These are phyloP conservation scores for Chalciporus sphaerocephalus DNA, from an alignment of 768 basidiomycete species.

Conservation along the genomic window DNA sequence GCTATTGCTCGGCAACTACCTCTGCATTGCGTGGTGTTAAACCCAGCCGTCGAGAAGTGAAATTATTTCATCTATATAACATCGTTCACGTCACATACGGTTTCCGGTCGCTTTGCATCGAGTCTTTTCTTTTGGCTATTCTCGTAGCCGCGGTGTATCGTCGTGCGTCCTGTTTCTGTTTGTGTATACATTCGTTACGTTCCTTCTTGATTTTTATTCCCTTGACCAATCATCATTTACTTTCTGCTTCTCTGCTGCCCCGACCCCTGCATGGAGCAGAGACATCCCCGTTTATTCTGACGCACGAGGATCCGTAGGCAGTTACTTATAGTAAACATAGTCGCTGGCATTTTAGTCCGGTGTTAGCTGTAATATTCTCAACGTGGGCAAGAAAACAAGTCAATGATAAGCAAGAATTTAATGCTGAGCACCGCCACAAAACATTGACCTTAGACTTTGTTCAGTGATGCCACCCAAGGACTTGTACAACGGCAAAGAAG, in stretches of 20 bases:
- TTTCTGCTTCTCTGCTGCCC: conserved; percentile 6
- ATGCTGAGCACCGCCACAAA: conserved; percentile 26
- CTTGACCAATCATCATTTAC: conserved; percentile 5
- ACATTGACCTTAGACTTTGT: neutral
- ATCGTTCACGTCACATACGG: conserved; percentile 27
- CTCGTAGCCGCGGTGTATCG: conserved; percentile 12
- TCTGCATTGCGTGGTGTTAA: conserved; percentile 21
- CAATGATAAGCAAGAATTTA: no score
- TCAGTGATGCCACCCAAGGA: conserved; percentile 19
- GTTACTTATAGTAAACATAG: conserved; percentile 23
- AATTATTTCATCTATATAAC: conserved; percentile 36
- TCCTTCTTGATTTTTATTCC: conserved; percentile 23
- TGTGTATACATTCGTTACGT: conserved; percentile 16
- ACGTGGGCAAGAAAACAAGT: conserved; percentile 16
- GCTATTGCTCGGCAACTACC: conserved; percentile 30
- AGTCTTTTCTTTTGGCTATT: conserved; percentile 12
- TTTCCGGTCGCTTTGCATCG: conserved; percentile 25
- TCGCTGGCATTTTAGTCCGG: conserved; percentile 26
- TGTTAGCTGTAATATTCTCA: conserved; percentile 30
- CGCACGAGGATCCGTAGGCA: conserved; percentile 16
- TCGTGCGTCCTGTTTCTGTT: conserved; percentile 18
- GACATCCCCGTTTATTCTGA: conserved; percentile 12
- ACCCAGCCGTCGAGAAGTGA: conserved; percentile 24
- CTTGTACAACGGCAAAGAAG: conserved; percentile 28
- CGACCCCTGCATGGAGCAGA: conserved; percentile 7